Conservation (phyloP, 768 basidiomycete genomes). For the Sarcomyxa edulis region DNA sequence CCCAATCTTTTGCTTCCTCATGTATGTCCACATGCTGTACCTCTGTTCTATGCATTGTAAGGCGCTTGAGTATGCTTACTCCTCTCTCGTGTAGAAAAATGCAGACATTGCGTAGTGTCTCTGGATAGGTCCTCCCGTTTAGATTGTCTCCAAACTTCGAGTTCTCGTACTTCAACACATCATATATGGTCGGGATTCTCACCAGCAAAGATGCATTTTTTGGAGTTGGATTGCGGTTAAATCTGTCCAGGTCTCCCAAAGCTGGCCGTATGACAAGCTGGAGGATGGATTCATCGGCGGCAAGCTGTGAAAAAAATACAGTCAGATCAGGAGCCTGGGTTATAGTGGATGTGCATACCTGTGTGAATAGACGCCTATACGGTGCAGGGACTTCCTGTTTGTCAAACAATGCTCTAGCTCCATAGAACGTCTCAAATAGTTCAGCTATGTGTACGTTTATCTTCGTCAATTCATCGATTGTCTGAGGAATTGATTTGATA, state of each 20-base stretch:
- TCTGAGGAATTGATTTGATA: background rate
- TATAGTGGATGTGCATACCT: background rate
- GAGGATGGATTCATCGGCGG: slow-evolving; percentile 2
- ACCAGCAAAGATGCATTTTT: slow-evolving; percentile 3
- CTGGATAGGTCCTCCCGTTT: background rate
- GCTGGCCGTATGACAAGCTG: slow-evolving; percentile 1
- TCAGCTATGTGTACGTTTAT: background rate
- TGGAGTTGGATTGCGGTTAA: background rate
- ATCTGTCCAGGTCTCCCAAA: background rate
- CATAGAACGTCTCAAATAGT: background rate
- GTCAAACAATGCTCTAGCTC: background rate
- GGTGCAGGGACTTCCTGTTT: background rate
- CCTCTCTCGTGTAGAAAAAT: background rate
- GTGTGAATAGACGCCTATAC: background rate
- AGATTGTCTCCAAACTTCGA: background rate
- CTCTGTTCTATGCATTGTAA: background rate
- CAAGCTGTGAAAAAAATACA: background rate
- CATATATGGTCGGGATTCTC: background rate
- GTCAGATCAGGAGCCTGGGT: background rate
- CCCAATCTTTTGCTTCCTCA: background rate
- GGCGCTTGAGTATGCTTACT: background rate
- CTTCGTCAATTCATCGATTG: background rate
- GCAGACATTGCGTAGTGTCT: background rate
- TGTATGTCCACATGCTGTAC: background rate
- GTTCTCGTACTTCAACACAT: too few relatives aligned